Base-by-base conservation (phyloP, 2,329 filamentous ascomycete genomes). In the Diplodia mutila region DNA sequence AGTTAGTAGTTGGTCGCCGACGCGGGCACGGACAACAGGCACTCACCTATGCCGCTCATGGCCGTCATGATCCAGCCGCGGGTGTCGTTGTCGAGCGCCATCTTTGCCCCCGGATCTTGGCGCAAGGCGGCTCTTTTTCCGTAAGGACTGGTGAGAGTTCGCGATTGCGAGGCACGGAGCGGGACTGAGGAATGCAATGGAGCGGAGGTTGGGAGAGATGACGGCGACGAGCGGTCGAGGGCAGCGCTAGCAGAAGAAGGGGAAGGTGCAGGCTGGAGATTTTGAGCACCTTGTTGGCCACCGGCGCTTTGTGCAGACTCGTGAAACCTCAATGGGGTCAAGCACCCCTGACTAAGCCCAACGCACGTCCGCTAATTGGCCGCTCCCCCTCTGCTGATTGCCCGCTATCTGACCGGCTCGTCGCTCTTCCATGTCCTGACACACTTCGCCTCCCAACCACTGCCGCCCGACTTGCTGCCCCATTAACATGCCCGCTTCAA, bases 61-160 rank as follows among this genome's bases (percentile, higher is more conserved):
- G 86, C 89, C 70, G 87, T 85, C 91, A 98, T 92, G 73, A 98
- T 90, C 94, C 94, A 98, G 74, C 95, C 94, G 71, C 93, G 88
- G 70, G 90, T 90, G 82, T 98, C 94, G 82, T 79, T 67, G 49
- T 67, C 66, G 49, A 67, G 59, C 57, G 49, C 66, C 66, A 67
- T 67, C 25, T 27, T 66, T 61, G 65, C 55, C 64, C 52, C 53
- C 52, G 42, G 52, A 39, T 12, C 52, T 48, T 37, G 64, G 64
- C 54, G 42, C 52, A 29, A 52, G 21, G 52, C 16, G 25, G n/a
- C n/a, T n/a, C 34, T 59, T 42, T 48, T 48, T 25, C 6, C 27
- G 39, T 16, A 32, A 42, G 34, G 23, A 25, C 4, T 42, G 37
- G 21, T 21, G 21, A 18, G 9, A 21, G n/a, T 46, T 32, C 34